Percentiles rank a stretch among this genome's conserved stretches.
phyloP scores from a whole-genome alignment of 306 rosid genomes.

The Pyrus communis region DNA sequence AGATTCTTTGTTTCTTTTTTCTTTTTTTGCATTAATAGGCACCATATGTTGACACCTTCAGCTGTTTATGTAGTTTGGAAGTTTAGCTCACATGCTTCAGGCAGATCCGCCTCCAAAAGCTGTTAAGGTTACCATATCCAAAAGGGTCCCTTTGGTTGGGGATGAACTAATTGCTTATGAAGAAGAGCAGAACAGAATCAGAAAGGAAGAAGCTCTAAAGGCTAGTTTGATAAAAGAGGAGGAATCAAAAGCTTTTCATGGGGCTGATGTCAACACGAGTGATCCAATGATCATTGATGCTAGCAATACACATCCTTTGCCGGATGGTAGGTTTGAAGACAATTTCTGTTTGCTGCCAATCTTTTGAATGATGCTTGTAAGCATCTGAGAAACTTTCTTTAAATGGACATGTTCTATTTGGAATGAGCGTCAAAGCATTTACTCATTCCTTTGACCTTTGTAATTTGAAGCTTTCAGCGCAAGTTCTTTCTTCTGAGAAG shows the following conservation, averaged over 20 bases:
- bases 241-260: conserved; percentile 60
- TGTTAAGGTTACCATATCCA: conserved; percentile 84
- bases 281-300: conserved; percentile 80
- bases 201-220: conserved; percentile 86
- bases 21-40: neutral
- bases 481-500: neutral
- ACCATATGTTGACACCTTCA: conserved; percentile 1
- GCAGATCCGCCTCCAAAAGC: conserved; percentile 99
- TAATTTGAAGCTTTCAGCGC: neutral
- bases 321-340: conserved; percentile 48
- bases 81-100: conserved; percentile 96
- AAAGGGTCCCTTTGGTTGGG: conserved; percentile 91
- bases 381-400: neutral
- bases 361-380: neutral
- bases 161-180: conserved; percentile 92
- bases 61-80: conserved; percentile 56
- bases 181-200: conserved; percentile 81
- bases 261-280: conserved; percentile 37
- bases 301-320: conserved; percentile 38
- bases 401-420: neutral
- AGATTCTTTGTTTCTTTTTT: neutral
- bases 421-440: neutral
- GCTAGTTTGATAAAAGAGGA: conserved; percentile 82
- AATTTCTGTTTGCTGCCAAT: neutral
- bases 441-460: neutral